Percentiles rank a stretch among this genome's conserved stretches.
These are phyloP conservation scores for Fusarium miscanthi DNA, from an alignment of 2,329 filamentous ascomycete species.

Conservation along the genomic window DNA sequence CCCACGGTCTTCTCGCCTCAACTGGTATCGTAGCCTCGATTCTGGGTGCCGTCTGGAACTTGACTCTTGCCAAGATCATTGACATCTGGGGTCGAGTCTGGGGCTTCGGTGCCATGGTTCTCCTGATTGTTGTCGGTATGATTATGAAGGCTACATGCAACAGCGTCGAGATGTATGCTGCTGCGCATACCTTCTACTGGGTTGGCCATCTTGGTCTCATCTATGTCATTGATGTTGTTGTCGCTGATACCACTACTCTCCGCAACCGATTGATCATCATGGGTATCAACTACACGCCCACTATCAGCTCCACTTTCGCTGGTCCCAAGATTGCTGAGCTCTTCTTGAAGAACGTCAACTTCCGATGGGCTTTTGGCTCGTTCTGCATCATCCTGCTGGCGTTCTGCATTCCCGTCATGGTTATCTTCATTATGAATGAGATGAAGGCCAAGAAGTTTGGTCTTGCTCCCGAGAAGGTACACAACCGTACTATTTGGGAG, in stretches of 20 bases:
- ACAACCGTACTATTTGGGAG: not conserved
- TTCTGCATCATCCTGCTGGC: constrained; percentile 71
- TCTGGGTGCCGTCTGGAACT: constrained; percentile 2
- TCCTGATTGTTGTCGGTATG: constrained; percentile 62
- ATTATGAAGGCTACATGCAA: constrained; percentile 71
- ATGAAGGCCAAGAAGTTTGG: constrained; percentile 37
- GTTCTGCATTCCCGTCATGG: constrained; percentile 53
- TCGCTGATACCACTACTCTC: constrained; percentile 57
- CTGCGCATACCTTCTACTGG: constrained; percentile 72
- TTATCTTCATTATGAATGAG: constrained; percentile 50
- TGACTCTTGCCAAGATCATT: constrained; percentile 16
- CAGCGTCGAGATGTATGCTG: constrained; percentile 67
- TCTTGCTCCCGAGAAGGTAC: not conserved
- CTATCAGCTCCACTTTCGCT: constrained; percentile 59
- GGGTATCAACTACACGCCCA: constrained; percentile 56
- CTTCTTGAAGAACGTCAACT: constrained; percentile 53
- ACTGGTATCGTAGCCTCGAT: constrained; percentile 61
- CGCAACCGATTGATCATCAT: constrained; percentile 57
- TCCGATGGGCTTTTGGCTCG: constrained; percentile 66
- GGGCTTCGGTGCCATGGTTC: constrained; percentile 12
- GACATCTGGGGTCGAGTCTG: constrained; percentile 20
- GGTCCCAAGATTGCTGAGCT: constrained; percentile 55
- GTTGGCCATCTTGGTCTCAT: constrained; percentile 61
- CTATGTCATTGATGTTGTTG: constrained; percentile 56
- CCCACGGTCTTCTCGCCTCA: constrained; percentile 64